A percentile compares a stretch with the other conserved stretches of the same genome.
phyloP scores from a whole-genome alignment of 768 basidiomycete species.

The Suillus occidentalis region DNA sequence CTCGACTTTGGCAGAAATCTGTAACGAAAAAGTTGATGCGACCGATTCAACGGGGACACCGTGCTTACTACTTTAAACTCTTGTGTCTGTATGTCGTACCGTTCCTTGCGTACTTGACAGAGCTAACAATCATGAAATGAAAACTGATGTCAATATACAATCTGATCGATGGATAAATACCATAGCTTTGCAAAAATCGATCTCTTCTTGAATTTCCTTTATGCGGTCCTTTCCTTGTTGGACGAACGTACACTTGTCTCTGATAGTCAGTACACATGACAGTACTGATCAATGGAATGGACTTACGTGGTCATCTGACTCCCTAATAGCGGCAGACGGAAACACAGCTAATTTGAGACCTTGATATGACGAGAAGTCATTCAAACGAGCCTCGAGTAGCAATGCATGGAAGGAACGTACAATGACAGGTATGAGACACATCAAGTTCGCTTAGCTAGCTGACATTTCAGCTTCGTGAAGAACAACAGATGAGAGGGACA shows the following conservation, averaged over 20 bases:
- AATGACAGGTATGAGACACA: not conserved
- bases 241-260: not conserved
- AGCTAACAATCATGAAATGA: slow-evolving; percentile 1
- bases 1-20: not conserved
- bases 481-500: not conserved
- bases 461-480: not conserved
- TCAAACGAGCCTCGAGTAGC: not conserved
- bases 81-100: not conserved
- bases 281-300: not conserved
- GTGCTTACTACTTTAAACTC: slow-evolving; percentile 1
- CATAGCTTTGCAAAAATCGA: slow-evolving; percentile 5
- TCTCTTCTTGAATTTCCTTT: slow-evolving; percentile 5
- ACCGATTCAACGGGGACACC: not conserved
- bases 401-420: not conserved
- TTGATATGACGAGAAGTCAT: not conserved
- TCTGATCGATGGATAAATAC: not conserved
- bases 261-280: not conserved
- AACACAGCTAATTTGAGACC: slow-evolving; percentile 1
- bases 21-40: not conserved
- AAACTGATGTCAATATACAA: not conserved
- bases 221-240: not conserved
- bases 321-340: slow-evolving; percentile 3
- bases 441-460: not conserved
- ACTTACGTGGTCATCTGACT: not conserved
- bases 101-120: not conserved